phyloP scores from a whole-genome alignment of 257 asterid genomes.

The Solanum habrochaites region DNA sequence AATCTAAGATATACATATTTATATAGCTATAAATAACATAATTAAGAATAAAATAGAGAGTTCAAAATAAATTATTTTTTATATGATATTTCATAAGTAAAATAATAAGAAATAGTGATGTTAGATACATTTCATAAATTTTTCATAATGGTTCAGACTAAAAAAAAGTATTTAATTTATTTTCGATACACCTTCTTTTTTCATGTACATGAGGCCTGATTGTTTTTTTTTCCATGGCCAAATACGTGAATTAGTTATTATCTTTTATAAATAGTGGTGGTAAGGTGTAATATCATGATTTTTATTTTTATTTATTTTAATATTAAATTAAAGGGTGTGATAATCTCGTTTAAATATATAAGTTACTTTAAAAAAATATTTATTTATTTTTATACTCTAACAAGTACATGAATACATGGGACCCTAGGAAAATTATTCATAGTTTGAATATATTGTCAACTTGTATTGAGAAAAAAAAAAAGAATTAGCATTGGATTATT shows the following conservation, averaged over 20 bases:
- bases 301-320: no score
- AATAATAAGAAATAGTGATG: not conserved
- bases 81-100: not conserved
- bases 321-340: not conserved
- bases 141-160: not conserved
- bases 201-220: not conserved
- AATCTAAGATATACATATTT: not conserved
- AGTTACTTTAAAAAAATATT: not conserved
- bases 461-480: not conserved
- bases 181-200: not conserved
- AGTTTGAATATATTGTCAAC: not conserved
- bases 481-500: not conserved
- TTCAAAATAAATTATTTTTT: not conserved
- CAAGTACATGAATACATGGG: not conserved
- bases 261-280: not conserved
- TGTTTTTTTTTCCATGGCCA: not conserved
- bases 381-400: not conserved
- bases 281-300: not conserved
- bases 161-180: not conserved
- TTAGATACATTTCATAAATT: not conserved
- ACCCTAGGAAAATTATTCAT: not conserved
- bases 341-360: not conserved
- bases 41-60: not conserved
- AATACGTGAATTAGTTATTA: not conserved
- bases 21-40: not conserved